Percentiles rank a stretch among this genome's conserved stretches.
Conservation (phyloP, 2,329 filamentous ascomycete species). For the Fusarium graminum region DNA sequence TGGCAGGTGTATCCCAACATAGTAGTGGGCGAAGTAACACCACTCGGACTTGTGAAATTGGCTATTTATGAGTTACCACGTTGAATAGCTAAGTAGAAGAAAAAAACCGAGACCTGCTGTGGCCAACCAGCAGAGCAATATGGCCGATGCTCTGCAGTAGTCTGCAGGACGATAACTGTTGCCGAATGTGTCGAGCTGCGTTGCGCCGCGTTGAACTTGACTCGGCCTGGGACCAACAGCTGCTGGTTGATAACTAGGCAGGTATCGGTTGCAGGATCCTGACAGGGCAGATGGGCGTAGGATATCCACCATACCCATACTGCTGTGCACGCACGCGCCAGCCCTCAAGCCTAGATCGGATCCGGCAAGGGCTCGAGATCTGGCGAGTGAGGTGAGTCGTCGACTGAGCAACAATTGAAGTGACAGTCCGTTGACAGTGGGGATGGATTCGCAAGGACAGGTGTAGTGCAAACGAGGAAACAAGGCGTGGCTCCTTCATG, state of each 20-base stretch:
- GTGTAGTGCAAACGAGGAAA: constrained; percentile 22
- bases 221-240: constrained; percentile 46
- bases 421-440: constrained; percentile 43
- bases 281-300: constrained; percentile 44
- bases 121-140: constrained; percentile 30
- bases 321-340: constrained; percentile 49
- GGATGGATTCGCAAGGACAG: constrained; percentile 38
- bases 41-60: constrained; percentile 15
- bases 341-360: constrained; percentile 44
- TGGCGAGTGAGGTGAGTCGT: constrained; percentile 46
- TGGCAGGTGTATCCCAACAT: constrained; percentile 33
- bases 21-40: constrained; percentile 29
- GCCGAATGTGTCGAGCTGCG: constrained; percentile 51
- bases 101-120: constrained; percentile 26
- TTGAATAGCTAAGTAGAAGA: constrained; percentile 31
- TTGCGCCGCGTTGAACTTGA: constrained; percentile 47
- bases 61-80: constrained; percentile 18
- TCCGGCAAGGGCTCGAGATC: constrained; percentile 47
- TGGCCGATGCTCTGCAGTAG: constrained; percentile 45
- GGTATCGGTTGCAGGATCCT: constrained; percentile 45
- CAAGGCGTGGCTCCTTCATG: constrained; percentile 37
- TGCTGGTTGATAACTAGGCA: constrained; percentile 45
- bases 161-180: constrained; percentile 43
- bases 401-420: constrained; percentile 48
- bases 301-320: constrained; percentile 44